Evolutionary conservation across 148 eudicot species (phyloP).

Genomic region (Agrostemma githago): DNA sequence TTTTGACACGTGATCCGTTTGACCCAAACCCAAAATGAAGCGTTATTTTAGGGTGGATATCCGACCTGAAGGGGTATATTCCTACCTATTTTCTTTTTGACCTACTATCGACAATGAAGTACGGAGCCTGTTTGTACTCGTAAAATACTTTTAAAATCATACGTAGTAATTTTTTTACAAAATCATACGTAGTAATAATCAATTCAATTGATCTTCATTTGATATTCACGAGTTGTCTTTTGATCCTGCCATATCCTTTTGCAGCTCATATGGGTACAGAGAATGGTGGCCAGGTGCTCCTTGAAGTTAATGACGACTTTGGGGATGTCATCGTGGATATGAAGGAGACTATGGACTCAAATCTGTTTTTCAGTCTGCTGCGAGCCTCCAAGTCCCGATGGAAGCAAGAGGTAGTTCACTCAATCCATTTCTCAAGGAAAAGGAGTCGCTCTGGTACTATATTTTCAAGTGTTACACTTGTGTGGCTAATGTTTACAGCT

Average conservation of each 20-base stretch:
- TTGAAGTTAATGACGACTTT: slow-evolving; percentile 51
- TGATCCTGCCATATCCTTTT: background rate
- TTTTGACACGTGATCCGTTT: too few relatives aligned
- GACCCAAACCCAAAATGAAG: too few relatives aligned
- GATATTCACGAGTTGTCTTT: background rate
- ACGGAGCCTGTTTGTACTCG: too few relatives aligned
- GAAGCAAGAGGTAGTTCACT: slow-evolving; percentile 14
- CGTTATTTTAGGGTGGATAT: too few relatives aligned
- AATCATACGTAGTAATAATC: too few relatives aligned
- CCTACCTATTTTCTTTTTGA: too few relatives aligned
- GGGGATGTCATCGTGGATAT: slow-evolving; percentile 66
- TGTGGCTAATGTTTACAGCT: background rate
- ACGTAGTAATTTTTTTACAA: too few relatives aligned
- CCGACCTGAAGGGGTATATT: too few relatives aligned
- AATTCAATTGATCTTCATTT: too few relatives aligned
- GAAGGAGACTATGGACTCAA: slow-evolving; percentile 56
- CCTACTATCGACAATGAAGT: too few relatives aligned
- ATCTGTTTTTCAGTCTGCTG: slow-evolving; percentile 39
- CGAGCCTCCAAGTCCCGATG: slow-evolving; percentile 48
- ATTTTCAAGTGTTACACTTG: background rate
- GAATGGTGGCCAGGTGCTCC: slow-evolving; percentile 42
- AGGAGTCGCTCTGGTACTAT: background rate
- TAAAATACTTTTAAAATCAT: too few relatives aligned
- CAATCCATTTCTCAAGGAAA: background rate
- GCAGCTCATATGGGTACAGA: slow-evolving; percentile 33